Conservation (phyloP, 129 eudicot genomes). For the Glebionis coronaria region DNA sequence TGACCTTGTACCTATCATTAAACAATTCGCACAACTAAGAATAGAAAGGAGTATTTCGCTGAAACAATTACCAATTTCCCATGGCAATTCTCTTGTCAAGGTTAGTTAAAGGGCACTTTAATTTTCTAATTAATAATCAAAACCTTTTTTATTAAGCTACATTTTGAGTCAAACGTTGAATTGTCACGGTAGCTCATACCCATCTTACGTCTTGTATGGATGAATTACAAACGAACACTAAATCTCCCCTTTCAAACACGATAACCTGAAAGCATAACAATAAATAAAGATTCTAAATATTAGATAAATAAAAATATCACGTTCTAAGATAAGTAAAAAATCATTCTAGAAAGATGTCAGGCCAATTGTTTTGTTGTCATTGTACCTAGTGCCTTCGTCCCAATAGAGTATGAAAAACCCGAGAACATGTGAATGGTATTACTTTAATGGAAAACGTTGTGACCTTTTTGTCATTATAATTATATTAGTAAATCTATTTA, state of each 20-base stretch:
- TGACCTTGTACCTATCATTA: slow-evolving; percentile 77
- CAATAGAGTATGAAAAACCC: too few species aligned
- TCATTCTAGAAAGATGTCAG: too few species aligned
- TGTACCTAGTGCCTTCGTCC: too few species aligned
- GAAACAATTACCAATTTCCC: background rate
- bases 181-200: slow-evolving; percentile 40
- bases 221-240: slow-evolving; percentile 94
- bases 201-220: slow-evolving; percentile 78
- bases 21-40: slow-evolving; percentile 1
- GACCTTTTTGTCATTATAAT: too few species aligned
- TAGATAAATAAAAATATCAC: background rate
- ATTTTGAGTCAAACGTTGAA: background rate
- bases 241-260: slow-evolving; percentile 94
- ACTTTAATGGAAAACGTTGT: too few species aligned
- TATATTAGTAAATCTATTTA: too few species aligned
- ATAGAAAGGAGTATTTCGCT: background rate
- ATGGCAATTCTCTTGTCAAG: background rate
- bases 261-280: slow-evolving; percentile 59
- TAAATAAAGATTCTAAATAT: background rate
- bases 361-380: too few species aligned
- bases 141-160: background rate
- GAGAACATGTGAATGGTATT: too few species aligned
- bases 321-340: background rate
- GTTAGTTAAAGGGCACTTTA: background rate
- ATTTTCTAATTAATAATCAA: slow-evolving; percentile 3